Evolutionary conservation across 768 basidiomycete genomes (phyloP).

Genomic region (Mycena maculata): DNA sequence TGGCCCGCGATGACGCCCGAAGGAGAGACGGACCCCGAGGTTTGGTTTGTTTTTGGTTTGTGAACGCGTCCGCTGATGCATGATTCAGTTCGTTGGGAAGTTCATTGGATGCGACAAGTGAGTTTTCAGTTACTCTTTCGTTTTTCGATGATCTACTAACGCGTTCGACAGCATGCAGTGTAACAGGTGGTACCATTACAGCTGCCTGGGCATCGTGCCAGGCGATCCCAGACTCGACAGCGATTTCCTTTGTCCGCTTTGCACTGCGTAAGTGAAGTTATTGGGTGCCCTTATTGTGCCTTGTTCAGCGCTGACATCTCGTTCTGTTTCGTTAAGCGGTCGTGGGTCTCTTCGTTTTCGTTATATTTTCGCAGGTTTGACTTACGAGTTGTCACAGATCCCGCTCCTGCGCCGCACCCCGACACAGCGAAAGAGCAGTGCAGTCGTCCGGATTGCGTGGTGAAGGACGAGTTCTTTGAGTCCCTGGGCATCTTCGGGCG

Average conservation of each 20-base stretch:
- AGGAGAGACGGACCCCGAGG: slow-evolving; percentile 1
- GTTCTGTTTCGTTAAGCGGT: background rate
- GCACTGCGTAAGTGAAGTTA: slow-evolving; percentile 25
- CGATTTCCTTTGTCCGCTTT: slow-evolving; percentile 16
- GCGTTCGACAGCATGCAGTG: slow-evolving; percentile 1
- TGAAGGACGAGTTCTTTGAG: slow-evolving; percentile 8
- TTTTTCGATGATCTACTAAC: background rate
- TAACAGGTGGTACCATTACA: slow-evolving; percentile 22
- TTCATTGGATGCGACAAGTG: slow-evolving; percentile 23
- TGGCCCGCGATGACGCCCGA: slow-evolving; percentile 23
- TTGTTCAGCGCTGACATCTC: background rate
- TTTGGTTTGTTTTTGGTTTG: background rate
- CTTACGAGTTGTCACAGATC: no score
- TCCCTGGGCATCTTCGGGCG: slow-evolving; percentile 13
- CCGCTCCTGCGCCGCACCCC: no score
- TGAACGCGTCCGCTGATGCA: background rate
- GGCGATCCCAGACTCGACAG: slow-evolving; percentile 17
- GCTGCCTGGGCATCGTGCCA: slow-evolving; percentile 8
- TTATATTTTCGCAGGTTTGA: background rate
- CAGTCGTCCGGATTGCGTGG: slow-evolving; percentile 12
- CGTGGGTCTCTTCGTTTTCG: background rate
- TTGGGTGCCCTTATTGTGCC: background rate
- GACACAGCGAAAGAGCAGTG: background rate
- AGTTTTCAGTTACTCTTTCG: background rate
- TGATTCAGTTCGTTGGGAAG: slow-evolving; percentile 10